Base-by-base conservation (phyloP, 768 basidiomycete genomes). In the Boletus vinaceobasis region DNA sequence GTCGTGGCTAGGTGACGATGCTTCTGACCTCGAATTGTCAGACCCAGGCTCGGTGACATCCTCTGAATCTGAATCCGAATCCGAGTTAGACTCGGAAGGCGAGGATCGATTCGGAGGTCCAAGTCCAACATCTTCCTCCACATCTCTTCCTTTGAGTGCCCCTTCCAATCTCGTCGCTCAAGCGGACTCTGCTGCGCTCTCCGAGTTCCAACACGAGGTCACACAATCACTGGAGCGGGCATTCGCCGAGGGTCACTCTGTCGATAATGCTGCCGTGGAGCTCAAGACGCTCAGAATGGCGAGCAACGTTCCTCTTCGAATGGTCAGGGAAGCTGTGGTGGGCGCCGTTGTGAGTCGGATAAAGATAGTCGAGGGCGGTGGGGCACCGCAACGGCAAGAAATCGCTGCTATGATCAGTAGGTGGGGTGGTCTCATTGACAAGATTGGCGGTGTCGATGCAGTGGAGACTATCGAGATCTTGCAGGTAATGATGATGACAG, bases 271-370 rank as follows among this genome's bases (percentile, higher is more conserved):
- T 1, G 80, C 90, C 1, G 88, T 98, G 57, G 96, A 98, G 68
- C 80, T 98, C 56, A 93, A 96, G 75, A 97, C 96, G 42, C 81
- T 99, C 43, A 89, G 95, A 46, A 96, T 98, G 92, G 93, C 93
- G 35, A 90, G 88, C 64, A 98, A 98, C 64, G 96, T 98, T 27
- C 82, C 90, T 11, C 79, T 97, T 19, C 81, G 80, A n/a, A 79
- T 85, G 48, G 94, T 97, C 15, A 80, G 90, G 48, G 88, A 94
- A 70, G 89, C 88, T 15, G 91, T 98, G n/a, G 78, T 98, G 36
- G 79, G 79, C n/a, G 89, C 85, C 37, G 79, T 98, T 54, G 85
- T 96, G 52, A 83, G 85, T 55, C 80, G 81, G 55, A 86, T 94
- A 43, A 75, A 75, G 46, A 72, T 92, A 39, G 77, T 85, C 1